phyloP scores from a whole-genome alignment of 2,329 filamentous ascomycete genomes.

The Aspergillus quadricinctus region DNA sequence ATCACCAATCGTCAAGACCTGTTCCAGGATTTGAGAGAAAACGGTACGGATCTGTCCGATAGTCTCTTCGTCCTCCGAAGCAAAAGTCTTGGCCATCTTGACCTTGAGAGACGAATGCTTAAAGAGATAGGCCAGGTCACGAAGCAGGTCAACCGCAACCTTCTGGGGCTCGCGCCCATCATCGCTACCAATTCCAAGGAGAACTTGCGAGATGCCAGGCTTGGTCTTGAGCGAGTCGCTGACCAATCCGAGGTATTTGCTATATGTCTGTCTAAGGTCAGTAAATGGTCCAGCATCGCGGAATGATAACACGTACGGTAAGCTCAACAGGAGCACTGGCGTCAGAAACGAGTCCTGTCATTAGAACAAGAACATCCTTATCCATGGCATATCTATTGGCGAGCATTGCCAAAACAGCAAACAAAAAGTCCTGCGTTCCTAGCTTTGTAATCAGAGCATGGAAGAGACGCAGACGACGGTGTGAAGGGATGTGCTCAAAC shows the following conservation, averaged over 20 bases:
- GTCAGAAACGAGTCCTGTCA: slow-evolving; percentile 66
- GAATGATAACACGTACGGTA: slow-evolving; percentile 25
- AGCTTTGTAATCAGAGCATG: slow-evolving; percentile 79
- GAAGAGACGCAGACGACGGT: slow-evolving; percentile 78
- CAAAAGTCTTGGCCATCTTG: slow-evolving; percentile 36
- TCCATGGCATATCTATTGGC: slow-evolving; percentile 83
- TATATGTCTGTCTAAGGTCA: slow-evolving; percentile 55
- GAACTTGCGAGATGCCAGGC: slow-evolving; percentile 65
- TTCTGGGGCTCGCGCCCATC: slow-evolving; percentile 46
- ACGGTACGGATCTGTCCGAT: slow-evolving; percentile 62
- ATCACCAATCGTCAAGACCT: slow-evolving; percentile 62
- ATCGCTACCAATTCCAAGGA: slow-evolving; percentile 59
- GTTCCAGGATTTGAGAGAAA: slow-evolving; percentile 66
- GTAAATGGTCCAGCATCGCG: neutral
- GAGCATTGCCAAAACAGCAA: slow-evolving; percentile 81
- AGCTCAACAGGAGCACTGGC: slow-evolving; percentile 75
- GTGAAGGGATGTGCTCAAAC: slow-evolving; percentile 90
- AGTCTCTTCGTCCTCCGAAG: slow-evolving; percentile 47
- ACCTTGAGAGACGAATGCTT: slow-evolving; percentile 40
- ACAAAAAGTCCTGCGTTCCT: slow-evolving; percentile 80
- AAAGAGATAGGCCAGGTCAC: slow-evolving; percentile 36
- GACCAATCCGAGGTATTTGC: slow-evolving; percentile 71
- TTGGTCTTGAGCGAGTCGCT: slow-evolving; percentile 72
- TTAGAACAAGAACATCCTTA: slow-evolving; percentile 68
- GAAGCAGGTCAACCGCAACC: slow-evolving; percentile 40